These are phyloP conservation scores for Colletotrichum agaves DNA, from an alignment of 2,329 filamentous ascomycete species.

Conservation along the genomic window DNA sequence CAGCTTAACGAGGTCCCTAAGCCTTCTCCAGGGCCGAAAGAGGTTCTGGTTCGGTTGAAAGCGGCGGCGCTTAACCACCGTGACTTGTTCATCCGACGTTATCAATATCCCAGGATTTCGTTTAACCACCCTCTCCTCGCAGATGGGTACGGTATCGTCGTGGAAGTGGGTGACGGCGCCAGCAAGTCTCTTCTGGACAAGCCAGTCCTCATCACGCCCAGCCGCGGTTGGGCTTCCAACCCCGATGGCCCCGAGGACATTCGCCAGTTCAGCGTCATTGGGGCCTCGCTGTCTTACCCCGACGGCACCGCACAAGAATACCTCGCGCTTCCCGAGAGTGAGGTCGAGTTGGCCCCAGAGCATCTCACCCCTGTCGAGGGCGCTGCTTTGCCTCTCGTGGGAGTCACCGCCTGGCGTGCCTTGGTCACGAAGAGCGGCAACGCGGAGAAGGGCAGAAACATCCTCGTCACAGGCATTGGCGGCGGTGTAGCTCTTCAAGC, in stretches of 20 bases:
- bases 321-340: slow-evolving; percentile 73
- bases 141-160: slow-evolving; percentile 83
- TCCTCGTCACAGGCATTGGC: slow-evolving; percentile 91
- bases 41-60: slow-evolving; percentile 80
- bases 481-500: slow-evolving; percentile 89
- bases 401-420: slow-evolving; percentile 89
- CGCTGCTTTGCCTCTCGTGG: slow-evolving; percentile 85
- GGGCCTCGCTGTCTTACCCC: slow-evolving; percentile 72
- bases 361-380: slow-evolving; percentile 80
- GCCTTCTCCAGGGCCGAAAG: slow-evolving; percentile 70
- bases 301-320: slow-evolving; percentile 81
- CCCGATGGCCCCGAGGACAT: slow-evolving; percentile 78
- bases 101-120: slow-evolving; percentile 87
- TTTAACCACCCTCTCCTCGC: slow-evolving; percentile 83
- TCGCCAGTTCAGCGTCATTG: slow-evolving; percentile 70
- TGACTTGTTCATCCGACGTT: slow-evolving; percentile 92
- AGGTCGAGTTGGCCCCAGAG: slow-evolving; percentile 79
- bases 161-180: slow-evolving; percentile 66
- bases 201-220: slow-evolving; percentile 82
- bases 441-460: slow-evolving; percentile 72
- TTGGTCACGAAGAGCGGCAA: slow-evolving; percentile 81
- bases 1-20: slow-evolving; percentile 69
- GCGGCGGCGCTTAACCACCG: slow-evolving; percentile 93
- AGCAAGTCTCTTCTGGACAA: slow-evolving; percentile 62
- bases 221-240: slow-evolving; percentile 78